Conservation (phyloP, 208 protist genomes). For the Trypanosoma conorhini region DNA sequence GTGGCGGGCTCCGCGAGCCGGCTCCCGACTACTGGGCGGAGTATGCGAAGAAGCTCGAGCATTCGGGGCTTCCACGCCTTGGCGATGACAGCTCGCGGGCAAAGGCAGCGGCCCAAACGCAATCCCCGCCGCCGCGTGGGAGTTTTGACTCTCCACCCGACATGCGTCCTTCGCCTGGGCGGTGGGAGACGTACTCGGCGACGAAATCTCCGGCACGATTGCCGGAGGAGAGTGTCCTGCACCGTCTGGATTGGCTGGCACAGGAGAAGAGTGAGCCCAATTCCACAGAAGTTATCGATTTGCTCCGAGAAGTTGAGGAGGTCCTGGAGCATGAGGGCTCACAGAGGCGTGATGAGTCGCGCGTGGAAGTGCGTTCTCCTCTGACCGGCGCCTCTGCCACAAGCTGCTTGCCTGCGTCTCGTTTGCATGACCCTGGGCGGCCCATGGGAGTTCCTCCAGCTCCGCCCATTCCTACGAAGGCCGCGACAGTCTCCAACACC, state of each 20-base stretch:
- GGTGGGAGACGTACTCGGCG: conserved; percentile 9
- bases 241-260: conserved; percentile 28
- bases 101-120: background rate
- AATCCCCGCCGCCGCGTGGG: background rate
- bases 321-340: conserved; percentile 23
- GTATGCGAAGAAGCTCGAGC: conserved; percentile 13
- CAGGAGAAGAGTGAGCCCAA: conserved; percentile 20
- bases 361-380: background rate
- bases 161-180: conserved; percentile 5
- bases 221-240: conserved; percentile 27
- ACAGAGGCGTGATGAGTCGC: conserved; percentile 1
- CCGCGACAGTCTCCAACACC: background rate
- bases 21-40: conserved; percentile 25
- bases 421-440: background rate
- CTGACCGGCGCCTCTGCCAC: background rate
- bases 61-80: conserved; percentile 9
- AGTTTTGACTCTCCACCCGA: conserved; percentile 6
- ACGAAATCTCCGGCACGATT: conserved; percentile 2
- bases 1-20: background rate
- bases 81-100: background rate
- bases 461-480: background rate
- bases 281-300: conserved; percentile 33
- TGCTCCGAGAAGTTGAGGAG: conserved; percentile 43
- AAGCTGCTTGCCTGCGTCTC: background rate
- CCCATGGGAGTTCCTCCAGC: conserved; percentile 12